These are phyloP conservation scores for Pyrus betulifolia DNA, from an alignment of 306 rosid genomes.

Conservation along the genomic window DNA sequence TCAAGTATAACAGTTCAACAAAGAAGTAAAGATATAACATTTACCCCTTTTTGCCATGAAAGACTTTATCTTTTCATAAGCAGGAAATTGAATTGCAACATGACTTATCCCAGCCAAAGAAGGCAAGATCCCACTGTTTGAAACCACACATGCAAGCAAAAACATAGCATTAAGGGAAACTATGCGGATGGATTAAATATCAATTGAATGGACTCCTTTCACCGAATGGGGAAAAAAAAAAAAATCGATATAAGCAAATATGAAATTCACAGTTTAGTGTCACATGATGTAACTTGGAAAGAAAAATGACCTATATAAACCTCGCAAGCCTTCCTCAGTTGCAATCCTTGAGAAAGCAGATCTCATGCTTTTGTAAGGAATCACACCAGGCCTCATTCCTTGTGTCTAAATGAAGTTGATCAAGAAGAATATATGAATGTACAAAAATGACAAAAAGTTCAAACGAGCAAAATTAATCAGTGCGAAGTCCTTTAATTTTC, in stretches of 20 bases:
- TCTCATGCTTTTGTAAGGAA: constrained; percentile 79
- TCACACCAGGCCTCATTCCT: constrained; percentile 81
- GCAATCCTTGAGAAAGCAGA: constrained; percentile 81
- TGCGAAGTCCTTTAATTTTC: neutral
- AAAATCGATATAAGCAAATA: neutral
- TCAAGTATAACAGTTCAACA: neutral
- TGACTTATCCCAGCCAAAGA: constrained; percentile 92
- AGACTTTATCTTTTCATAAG: constrained; percentile 71
- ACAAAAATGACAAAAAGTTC: neutral
- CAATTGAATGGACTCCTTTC: neutral
- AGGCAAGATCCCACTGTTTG: constrained; percentile 81
- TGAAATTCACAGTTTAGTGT: neutral
- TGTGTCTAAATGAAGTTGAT: constrained; percentile 49
- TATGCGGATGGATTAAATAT: neutral
- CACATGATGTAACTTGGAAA: neutral
- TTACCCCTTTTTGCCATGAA: constrained; percentile 70
- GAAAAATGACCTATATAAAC: constrained; percentile 69
- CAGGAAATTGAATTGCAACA: constrained; percentile 94
- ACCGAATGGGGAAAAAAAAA: neutral
- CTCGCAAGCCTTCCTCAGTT: constrained; percentile 85
- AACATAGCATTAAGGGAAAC: constrained; percentile 1
- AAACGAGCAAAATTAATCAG: neutral
- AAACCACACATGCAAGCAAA: constrained; percentile 19
- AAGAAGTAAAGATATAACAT: constrained; percentile 8
- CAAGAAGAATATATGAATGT: constrained; percentile 16